Evolutionary conservation across 257 asterid genomes (phyloP), one percentile per base, ranked within the genome.

Genomic region (Leptodermis oblonga): DNA sequence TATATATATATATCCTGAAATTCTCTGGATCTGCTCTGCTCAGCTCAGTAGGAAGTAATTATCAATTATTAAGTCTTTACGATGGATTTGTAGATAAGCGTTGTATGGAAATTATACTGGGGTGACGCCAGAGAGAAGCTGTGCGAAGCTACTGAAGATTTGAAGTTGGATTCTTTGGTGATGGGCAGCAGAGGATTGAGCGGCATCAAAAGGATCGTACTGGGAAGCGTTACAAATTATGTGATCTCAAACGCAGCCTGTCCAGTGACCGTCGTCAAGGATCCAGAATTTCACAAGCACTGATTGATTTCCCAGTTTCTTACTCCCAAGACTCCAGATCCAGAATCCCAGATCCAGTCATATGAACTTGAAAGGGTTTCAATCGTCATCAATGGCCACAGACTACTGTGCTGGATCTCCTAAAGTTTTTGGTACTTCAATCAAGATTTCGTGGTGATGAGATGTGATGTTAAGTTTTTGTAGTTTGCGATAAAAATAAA

Each of bases 91-190:
- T 51, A 93, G 98, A 88, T 93, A 72, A 83, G 9, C 2, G 79
- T 87, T 53, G 90, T 90, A 31, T 65, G 81, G 30, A 90, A 93
- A 69, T 11, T 90, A 64, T 88, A 86, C 52, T 85, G 93, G 95
- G 98, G 98, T 71, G 98, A 92, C 70, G 95, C 98, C 41, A 85
- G 98, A 59, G 98, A 92, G 84, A 87, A 84, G 87, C 80, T 90
- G 0, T 70, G 80, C 46, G 90, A 85, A 0, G 87, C 95, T 11
- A 70, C 74, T 75, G 95, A 81, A 54, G 88, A 81, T 74, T 67
- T 90, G 84, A 86, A 88, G 80, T 59, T 93, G 78, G 89, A 88
- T 65, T 86, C 87, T 14, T 58, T 90, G 81, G 90, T 93, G 56
- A 81, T 88, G 94, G 97, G 97, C 4, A 87, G 95, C 84, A 88